Conservation (phyloP, 768 basidiomycete species). For the Leucosporidium yakuticum region DNA sequence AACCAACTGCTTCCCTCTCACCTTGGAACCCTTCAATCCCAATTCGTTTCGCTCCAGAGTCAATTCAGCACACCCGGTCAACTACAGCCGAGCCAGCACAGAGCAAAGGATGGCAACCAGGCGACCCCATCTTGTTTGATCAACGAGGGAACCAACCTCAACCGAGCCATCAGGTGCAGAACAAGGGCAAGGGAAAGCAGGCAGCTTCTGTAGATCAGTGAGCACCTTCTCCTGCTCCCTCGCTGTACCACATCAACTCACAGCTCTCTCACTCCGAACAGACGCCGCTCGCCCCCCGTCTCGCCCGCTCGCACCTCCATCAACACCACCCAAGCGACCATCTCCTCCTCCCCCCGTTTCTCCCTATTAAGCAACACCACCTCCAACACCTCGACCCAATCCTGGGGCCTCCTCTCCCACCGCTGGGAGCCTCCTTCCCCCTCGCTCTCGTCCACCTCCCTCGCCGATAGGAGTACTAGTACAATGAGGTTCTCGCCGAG, state of each 20-base stretch:
- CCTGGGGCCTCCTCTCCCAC: background rate
- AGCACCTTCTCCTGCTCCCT: background rate
- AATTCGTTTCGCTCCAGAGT: too few species aligned
- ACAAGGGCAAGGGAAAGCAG: background rate
- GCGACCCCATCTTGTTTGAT: background rate
- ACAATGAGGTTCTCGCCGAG: constrained; percentile 8
- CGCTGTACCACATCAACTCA: background rate
- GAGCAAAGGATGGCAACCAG: background rate
- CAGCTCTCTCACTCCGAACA: too few species aligned
- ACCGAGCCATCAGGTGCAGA: background rate
- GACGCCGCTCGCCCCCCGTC: background rate
- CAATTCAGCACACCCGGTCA: too few species aligned
- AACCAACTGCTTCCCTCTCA: background rate
- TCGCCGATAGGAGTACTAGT: background rate
- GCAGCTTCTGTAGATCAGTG: background rate
- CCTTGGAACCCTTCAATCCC: too few species aligned
- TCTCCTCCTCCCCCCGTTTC: too few species aligned
- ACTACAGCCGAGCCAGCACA: background rate
- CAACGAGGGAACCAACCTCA: too few species aligned
- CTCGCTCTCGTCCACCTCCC: background rate
- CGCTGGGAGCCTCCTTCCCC: constrained; percentile 22
- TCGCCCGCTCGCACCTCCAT: background rate
- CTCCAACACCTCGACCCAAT: background rate
- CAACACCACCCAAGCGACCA: too few species aligned
- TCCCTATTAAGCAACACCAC: background rate